Evolutionary conservation across 2,329 filamentous ascomycete species (phyloP).

Genomic region (Akanthomyces muscarius): DNA sequence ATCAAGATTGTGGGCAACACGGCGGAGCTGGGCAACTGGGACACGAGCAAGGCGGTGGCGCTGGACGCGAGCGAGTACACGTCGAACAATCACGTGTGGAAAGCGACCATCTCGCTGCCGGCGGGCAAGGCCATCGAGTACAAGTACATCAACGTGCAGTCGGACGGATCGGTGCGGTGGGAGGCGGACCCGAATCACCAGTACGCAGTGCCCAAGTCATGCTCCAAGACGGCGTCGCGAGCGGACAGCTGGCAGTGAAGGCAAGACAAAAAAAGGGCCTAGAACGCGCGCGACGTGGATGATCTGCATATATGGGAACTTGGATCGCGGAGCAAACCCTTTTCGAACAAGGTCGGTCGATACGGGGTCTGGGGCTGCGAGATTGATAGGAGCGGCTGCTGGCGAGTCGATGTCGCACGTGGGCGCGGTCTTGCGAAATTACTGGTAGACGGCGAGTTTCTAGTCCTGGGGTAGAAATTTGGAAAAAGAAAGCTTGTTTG

Average conservation of each 20-base stretch:
- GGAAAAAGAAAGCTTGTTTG: neutral
- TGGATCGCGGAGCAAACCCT: too few species aligned
- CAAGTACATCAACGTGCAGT: conserved; percentile 62
- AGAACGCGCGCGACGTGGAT: too few species aligned
- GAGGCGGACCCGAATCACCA: conserved; percentile 56
- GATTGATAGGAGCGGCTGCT: neutral
- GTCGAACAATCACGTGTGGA: conserved; percentile 57
- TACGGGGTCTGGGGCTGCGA: neutral
- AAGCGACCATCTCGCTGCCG: conserved; percentile 48
- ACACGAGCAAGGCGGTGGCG: conserved; percentile 47
- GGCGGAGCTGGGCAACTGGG: conserved; percentile 59
- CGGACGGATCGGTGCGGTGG: conserved; percentile 56
- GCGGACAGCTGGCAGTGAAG: conserved; percentile 30
- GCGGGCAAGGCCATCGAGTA: conserved; percentile 58
- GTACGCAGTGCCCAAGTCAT: conserved; percentile 31
- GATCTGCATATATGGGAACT: too few species aligned
- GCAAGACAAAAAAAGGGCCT: neutral
- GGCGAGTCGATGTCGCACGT: conserved; percentile 11
- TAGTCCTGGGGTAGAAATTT: too few species aligned
- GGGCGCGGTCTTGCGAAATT: neutral
- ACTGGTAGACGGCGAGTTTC: neutral
- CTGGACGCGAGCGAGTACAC: conserved; percentile 60
- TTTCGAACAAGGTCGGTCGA: neutral
- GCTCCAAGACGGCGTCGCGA: conserved; percentile 26
- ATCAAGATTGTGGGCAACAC: conserved; percentile 62